These are phyloP conservation scores for Trichoderma sp. DNA, from an alignment of 2,329 filamentous ascomycete genomes.

Conservation along the genomic window DNA sequence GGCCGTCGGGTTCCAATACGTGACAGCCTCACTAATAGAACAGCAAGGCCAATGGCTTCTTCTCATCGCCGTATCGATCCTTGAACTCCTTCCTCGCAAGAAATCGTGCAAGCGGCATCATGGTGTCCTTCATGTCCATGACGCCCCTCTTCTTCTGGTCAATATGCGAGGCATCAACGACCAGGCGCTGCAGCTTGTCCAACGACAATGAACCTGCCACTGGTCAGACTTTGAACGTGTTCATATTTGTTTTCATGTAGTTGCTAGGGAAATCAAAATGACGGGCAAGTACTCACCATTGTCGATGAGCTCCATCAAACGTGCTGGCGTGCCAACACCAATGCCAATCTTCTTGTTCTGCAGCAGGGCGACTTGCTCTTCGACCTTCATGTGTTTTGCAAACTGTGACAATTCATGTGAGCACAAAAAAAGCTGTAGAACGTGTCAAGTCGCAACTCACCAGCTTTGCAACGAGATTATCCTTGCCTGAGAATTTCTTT, in stretches of 20 bases:
- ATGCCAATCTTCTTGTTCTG: slow-evolving; percentile 71
- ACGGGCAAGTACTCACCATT: slow-evolving; percentile 56
- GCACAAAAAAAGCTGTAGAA: not conserved
- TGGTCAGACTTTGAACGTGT: slow-evolving; percentile 1
- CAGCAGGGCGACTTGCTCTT: slow-evolving; percentile 77
- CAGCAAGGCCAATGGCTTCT: slow-evolving; percentile 57
- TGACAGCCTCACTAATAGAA: slow-evolving; percentile 52
- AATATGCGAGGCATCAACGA: slow-evolving; percentile 89
- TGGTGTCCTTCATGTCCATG: slow-evolving; percentile 92
- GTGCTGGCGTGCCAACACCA: slow-evolving; percentile 83
- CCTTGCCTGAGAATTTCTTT: slow-evolving; percentile 75
- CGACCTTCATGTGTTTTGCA: slow-evolving; percentile 95
- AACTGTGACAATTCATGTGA: slow-evolving; percentile 49
- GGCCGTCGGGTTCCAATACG: not conserved
- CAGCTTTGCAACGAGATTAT: slow-evolving; percentile 78
- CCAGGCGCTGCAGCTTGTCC: slow-evolving; percentile 69
- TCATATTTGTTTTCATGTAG: not conserved
- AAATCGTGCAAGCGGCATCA: slow-evolving; percentile 74
- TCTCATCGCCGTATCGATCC: slow-evolving; percentile 61
- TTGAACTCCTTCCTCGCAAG: slow-evolving; percentile 69
- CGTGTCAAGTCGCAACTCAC: slow-evolving; percentile 34
- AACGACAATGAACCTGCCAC: slow-evolving; percentile 62
- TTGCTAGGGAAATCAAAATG: not conserved
- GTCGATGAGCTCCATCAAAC: slow-evolving; percentile 78
- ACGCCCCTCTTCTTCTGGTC: slow-evolving; percentile 93